phyloP scores from a whole-genome alignment of 177 flowering plant species.

The Vitis hybrid region DNA sequence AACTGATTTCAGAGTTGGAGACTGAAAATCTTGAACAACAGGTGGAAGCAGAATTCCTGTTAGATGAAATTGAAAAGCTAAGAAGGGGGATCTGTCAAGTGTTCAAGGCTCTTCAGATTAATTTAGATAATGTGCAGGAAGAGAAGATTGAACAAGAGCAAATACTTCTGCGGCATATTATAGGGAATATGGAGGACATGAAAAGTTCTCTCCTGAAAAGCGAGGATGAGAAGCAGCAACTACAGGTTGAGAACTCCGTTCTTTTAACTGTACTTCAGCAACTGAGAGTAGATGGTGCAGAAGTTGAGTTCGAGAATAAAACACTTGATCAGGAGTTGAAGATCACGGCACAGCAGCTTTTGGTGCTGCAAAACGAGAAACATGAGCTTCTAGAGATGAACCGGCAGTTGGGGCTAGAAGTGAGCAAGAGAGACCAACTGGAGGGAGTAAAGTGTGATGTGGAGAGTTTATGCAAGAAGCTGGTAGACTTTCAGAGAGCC shows the following conservation, averaged over 20 bases:
- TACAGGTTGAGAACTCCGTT: conserved; percentile 70
- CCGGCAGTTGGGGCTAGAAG: conserved; percentile 34
- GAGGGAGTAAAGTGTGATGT: conserved; percentile 33
- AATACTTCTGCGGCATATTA: conserved; percentile 33
- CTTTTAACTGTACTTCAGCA: conserved; percentile 51
- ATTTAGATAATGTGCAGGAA: conserved; percentile 16
- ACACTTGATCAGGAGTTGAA: conserved; percentile 35
- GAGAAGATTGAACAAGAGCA: conserved; percentile 35
- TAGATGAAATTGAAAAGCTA: conserved; percentile 55
- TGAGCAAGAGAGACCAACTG: conserved; percentile 29
- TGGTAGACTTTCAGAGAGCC: conserved; percentile 37
- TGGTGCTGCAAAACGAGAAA: conserved; percentile 46
- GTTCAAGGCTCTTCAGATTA: conserved; percentile 46
- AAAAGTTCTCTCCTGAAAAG: conserved; percentile 31
- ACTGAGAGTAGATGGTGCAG: conserved; percentile 38
- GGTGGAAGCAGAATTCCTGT: conserved; percentile 56
- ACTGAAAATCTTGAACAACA: conserved; percentile 68
- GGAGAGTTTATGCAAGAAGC: conserved; percentile 23
- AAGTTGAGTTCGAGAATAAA: conserved; percentile 41
- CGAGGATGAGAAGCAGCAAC: conserved; percentile 62
- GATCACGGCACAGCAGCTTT: conserved; percentile 27
- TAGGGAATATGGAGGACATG: conserved; percentile 40
- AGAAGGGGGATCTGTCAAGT: conserved; percentile 50
- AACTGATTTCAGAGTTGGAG: conserved; percentile 65
- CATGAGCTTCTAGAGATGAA: conserved; percentile 50